Conservation (phyloP, 1,284 basidiomycete species). For the Earliella scabrosa region DNA sequence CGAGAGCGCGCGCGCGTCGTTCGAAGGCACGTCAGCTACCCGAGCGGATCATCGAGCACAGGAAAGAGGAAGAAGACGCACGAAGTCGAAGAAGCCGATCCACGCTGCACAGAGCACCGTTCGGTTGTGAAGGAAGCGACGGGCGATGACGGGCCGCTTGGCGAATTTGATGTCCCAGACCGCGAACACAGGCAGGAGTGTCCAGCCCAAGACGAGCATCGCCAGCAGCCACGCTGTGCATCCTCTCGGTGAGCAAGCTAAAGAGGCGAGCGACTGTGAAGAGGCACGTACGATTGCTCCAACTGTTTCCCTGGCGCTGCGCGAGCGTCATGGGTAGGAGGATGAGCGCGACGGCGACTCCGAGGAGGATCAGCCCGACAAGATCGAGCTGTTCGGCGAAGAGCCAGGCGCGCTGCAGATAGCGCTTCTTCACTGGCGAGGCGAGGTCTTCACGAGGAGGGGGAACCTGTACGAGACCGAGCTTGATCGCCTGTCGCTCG, state of each 20-base stretch:
- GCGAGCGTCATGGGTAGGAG: conserved; percentile 62
- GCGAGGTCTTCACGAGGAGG: conserved; percentile 12
- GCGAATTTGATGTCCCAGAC: conserved; percentile 56
- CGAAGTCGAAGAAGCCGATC: conserved; percentile 76
- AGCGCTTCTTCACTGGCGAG: conserved; percentile 7
- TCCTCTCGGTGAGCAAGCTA: background rate
- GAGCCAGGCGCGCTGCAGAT: conserved; percentile 32
- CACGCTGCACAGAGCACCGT: conserved; percentile 64
- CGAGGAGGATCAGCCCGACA: conserved; percentile 62
- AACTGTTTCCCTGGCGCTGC: conserved; percentile 39
- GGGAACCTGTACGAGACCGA: conserved; percentile 43
- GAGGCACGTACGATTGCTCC: conserved; percentile 34
- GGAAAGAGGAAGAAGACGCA: conserved; percentile 34
- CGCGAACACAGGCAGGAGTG: conserved; percentile 48
- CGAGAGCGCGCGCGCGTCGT: background rate
- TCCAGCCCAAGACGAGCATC: conserved; percentile 54
- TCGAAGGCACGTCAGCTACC: background rate
- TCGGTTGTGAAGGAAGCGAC: conserved; percentile 59
- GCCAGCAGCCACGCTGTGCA: conserved; percentile 53
- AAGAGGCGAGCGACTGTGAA: background rate
- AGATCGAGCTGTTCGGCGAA: conserved; percentile 60
- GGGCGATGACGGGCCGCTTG: conserved; percentile 54
- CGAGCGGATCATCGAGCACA: background rate
- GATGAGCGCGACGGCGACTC: conserved; percentile 53
- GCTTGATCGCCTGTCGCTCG: conserved; percentile 62